Percentiles rank a stretch among this genome's conserved stretches.
Evolutionary conservation across 148 eudicot species (phyloP).

Genomic region (Silene uniflora): DNA sequence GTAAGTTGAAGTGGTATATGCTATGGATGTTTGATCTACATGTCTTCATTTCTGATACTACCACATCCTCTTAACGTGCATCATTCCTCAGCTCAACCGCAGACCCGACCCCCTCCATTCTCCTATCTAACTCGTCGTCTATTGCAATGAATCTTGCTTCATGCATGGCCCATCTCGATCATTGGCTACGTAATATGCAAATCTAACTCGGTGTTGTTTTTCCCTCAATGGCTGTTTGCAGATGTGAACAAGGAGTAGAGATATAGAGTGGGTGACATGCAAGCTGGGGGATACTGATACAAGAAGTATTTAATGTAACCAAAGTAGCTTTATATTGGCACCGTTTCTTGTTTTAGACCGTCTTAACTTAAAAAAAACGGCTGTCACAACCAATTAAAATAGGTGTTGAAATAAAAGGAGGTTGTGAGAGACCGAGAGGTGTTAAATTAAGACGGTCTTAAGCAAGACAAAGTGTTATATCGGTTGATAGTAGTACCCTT

Average conservation of each 20-base stretch:
- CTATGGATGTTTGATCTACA: too few species aligned
- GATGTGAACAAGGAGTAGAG: constrained; percentile 20
- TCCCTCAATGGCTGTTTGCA: constrained; percentile 8
- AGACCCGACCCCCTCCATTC: neutral
- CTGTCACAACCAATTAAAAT: too few species aligned
- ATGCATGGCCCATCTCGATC: neutral
- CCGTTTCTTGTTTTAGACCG: too few species aligned
- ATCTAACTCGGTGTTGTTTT: neutral
- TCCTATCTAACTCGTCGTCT: neutral
- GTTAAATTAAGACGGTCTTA: too few species aligned
- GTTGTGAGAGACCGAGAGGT: too few species aligned
- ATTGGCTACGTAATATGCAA: neutral
- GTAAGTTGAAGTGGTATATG: too few species aligned
- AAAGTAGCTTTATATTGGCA: constrained; percentile 2
- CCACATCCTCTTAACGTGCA: too few species aligned
- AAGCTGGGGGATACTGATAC: constrained; percentile 4
- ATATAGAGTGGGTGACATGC: constrained; percentile 12
- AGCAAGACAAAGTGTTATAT: neutral
- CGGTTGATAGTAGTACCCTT: neutral
- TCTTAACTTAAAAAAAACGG: too few species aligned
- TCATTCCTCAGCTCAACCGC: neutral
- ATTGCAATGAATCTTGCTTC: neutral
- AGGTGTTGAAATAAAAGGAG: too few species aligned
- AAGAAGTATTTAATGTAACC: constrained; percentile 20
- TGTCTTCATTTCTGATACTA: too few species aligned